Base-by-base conservation (phyloP, 2,329 filamentous ascomycete genomes). In the Paecilomyces fulvus region DNA sequence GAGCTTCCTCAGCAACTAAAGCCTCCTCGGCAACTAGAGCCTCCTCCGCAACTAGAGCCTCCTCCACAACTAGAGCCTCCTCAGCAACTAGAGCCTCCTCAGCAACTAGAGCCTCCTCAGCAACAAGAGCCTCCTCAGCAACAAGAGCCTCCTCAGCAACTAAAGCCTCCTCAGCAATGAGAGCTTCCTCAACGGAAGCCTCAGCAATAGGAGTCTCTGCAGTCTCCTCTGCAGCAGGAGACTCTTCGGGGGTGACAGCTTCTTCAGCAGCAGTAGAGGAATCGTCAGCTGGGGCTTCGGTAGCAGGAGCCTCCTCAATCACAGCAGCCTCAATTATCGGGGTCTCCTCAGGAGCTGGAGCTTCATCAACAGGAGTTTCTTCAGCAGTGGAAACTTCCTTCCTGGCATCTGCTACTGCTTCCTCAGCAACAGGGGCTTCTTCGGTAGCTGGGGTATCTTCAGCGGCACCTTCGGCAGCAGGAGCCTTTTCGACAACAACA, bases 1-100 rank as follows among this genome's bases (percentile, higher is more conserved):
- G n/a, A 9, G 21, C 20, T 25, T 59, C 55, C 20, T 33, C 23
- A 57, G n/a, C n/a, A n/a, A n/a, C n/a, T n/a, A n/a, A n/a, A n/a
- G n/a, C n/a, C n/a, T n/a, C n/a, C n/a, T n/a, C n/a, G n/a, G n/a
- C n/a, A n/a, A n/a, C n/a, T n/a, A n/a, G n/a, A n/a, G n/a, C n/a
- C n/a, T n/a, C n/a, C n/a, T n/a, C n/a, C n/a, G n/a, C n/a, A n/a
- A n/a, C n/a, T n/a, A n/a, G n/a, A n/a, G n/a, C n/a, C n/a, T n/a
- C n/a, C n/a, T n/a, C n/a, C n/a, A n/a, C n/a, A n/a, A n/a, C n/a
- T n/a, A n/a, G n/a, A n/a, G n/a, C n/a, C n/a, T 46, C 50, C n/a
- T 37, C 20, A 31, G 46, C 25, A 10, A 10, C 46, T 9, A n/a
- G 10, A 10, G 46, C 46, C 7, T 23, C 46, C 4, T 12, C 2